Percentiles rank a stretch among this genome's conserved stretches.
Evolutionary conservation across 305 asterid genomes (phyloP).

Genomic region (Andrographis paniculata): DNA sequence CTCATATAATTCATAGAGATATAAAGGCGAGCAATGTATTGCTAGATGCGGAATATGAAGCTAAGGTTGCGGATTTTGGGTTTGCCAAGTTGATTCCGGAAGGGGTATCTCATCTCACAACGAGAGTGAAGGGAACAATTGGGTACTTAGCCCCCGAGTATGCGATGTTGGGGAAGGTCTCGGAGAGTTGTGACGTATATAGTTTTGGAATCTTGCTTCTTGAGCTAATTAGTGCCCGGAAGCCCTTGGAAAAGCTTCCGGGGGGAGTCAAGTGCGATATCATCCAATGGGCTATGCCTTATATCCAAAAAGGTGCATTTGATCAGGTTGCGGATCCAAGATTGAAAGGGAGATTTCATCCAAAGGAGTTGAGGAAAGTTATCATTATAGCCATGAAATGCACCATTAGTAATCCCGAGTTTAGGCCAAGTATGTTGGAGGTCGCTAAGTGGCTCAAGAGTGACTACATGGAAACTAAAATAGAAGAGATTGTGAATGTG

Average conservation of each 20-base stretch:
- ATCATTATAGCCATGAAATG: constrained; percentile 46
- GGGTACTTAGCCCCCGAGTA: constrained; percentile 77
- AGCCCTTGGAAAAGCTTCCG: constrained; percentile 53
- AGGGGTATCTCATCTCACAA: constrained; percentile 67
- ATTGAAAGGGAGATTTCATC: constrained; percentile 42
- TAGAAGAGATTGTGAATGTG: constrained; percentile 20
- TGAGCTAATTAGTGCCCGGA: constrained; percentile 47
- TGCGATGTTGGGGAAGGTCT: constrained; percentile 84
- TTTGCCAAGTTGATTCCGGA: constrained; percentile 70
- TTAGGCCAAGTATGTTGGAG: constrained; percentile 56
- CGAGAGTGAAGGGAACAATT: constrained; percentile 70
- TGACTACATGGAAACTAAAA: constrained; percentile 21
- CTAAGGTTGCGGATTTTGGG: constrained; percentile 78
- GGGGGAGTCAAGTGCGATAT: constrained; percentile 69
- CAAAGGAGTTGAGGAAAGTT: constrained; percentile 23
- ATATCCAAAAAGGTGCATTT: constrained; percentile 38
- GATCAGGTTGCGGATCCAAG: constrained; percentile 60
- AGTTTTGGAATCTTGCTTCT: constrained; percentile 70
- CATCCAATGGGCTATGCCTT: constrained; percentile 60
- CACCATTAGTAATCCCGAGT: constrained; percentile 43
- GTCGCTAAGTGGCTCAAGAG: constrained; percentile 55
- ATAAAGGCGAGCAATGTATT: constrained; percentile 76
- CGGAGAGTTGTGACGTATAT: constrained; percentile 69
- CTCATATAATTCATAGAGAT: constrained; percentile 76
- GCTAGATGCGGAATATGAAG: constrained; percentile 44